Conservation (phyloP, 371 early-diverging fungal genomes). For the Circinella umbellata region DNA sequence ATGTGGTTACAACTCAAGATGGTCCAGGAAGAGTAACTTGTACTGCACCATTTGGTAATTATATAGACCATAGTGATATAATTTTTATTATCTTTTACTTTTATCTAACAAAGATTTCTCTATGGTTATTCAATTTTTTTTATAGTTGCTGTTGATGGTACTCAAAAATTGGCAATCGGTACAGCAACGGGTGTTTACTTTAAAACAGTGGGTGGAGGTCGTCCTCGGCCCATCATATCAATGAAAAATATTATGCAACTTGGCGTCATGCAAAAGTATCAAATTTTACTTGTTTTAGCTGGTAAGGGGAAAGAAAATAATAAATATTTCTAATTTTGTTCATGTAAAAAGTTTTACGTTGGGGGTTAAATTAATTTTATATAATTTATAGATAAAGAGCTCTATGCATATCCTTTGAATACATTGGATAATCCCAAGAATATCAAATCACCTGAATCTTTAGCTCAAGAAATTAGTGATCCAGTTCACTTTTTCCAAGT, state of each 20-base stretch:
- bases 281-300: constrained; percentile 29
- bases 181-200: constrained; percentile 77
- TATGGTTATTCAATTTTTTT: not conserved
- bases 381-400: constrained; percentile 47
- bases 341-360: too few species aligned
- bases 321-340: not conserved
- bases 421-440: constrained; percentile 32
- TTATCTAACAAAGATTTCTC: too few species aligned
- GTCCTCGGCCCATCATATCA: constrained; percentile 15
- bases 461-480: constrained; percentile 47
- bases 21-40: constrained; percentile 57
- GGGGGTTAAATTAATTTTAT: too few species aligned
- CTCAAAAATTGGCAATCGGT: constrained; percentile 56
- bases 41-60: constrained; percentile 55
- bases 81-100: too few species aligned
- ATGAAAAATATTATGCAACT: constrained; percentile 26
- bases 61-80: not conserved
- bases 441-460: constrained; percentile 26
- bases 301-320: constrained; percentile 16
- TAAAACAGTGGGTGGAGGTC: constrained; percentile 14
- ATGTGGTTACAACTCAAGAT: not conserved
- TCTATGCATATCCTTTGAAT: constrained; percentile 61
- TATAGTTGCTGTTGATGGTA: not conserved
- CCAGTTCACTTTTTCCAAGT: constrained; percentile 70
- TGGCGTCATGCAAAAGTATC: constrained; percentile 28